Base-by-base conservation (phyloP, 305 asterid genomes). In the Fraxinus albicans region DNA sequence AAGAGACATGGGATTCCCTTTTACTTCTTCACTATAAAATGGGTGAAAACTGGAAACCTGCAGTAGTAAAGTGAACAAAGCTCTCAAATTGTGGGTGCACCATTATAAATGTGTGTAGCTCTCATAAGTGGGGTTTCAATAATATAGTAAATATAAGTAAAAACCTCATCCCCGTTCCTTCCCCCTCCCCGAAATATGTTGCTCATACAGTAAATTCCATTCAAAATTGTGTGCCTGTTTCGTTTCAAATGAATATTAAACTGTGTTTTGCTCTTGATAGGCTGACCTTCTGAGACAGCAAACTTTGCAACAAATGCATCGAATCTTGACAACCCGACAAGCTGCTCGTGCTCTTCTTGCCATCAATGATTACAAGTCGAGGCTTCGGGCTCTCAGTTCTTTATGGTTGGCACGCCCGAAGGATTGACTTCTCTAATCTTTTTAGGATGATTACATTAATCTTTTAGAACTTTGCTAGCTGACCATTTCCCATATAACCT, bases 261-360 rank as follows among this genome's bases (percentile, higher is more conserved):
- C 72, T 6, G 4, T 40, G 55, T 3, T 73, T 38, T 75, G 29
- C 21, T 69, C 58, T 36, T 79, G 8, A 76, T 85, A 96, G 99
- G 99, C 98, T 3, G 98, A 96, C 79, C 97, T 90, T 44, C 81
- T 96, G 86, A 88, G 99, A 79, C 98, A 91, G 86, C 94, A 91
- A 82, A 96, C 97, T 0, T 79, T 96, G 81, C 99, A 93, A 80
- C 99, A 92, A 83, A 82, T 94, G 92, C 97, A 90, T 79, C 83
- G 96, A 72, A 96, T 96, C 82, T 84, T 96, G 86, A 94, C 97
- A 3, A 91, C 97, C 8, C 94, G 95, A 34, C 99, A 96, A 89
- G 97, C 97, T 50, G 97, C 99, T 3, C 94, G 97, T 0, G 99
- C 98, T 7, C 93, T 96, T 65, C 93, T 96, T 27, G 98, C 95